Evolutionary conservation across 1,284 basidiomycete genomes (phyloP).

Genomic region (Lentinula novae-zelandiae): DNA sequence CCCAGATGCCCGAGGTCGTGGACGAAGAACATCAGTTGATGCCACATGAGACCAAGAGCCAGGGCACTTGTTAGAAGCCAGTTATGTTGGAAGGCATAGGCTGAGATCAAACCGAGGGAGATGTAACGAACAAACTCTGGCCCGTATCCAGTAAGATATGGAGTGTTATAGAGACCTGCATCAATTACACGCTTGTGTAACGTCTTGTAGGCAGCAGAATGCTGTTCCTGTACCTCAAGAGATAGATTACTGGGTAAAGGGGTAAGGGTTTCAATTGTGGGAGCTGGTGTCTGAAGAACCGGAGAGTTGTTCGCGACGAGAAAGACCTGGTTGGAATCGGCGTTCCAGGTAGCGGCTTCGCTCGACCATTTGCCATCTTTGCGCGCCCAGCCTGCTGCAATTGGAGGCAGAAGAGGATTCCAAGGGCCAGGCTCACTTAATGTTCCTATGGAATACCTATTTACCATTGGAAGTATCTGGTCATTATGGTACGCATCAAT

Average conservation of each 20-base stretch:
- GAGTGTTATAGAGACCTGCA: slow-evolving; percentile 85
- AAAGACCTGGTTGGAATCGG: slow-evolving; percentile 53
- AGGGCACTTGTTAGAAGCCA: slow-evolving; percentile 74
- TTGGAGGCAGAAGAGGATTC: slow-evolving; percentile 84
- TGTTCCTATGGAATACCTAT: slow-evolving; percentile 71
- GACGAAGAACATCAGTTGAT: slow-evolving; percentile 89
- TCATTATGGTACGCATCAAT: slow-evolving; percentile 89
- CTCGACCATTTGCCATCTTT: slow-evolving; percentile 54
- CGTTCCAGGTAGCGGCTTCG: slow-evolving; percentile 52
- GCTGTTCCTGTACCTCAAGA: slow-evolving; percentile 59
- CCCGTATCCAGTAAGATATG: slow-evolving; percentile 86
- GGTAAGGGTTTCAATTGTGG: slow-evolving; percentile 47
- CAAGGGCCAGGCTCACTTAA: slow-evolving; percentile 67
- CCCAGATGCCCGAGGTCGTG: slow-evolving; percentile 97
- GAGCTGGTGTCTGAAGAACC: slow-evolving; percentile 27
- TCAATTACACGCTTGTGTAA: slow-evolving; percentile 75
- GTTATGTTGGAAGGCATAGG: slow-evolving; percentile 56
- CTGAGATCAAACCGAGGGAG: slow-evolving; percentile 57
- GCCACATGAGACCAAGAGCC: slow-evolving; percentile 88
- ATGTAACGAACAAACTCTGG: slow-evolving; percentile 81
- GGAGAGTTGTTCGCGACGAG: slow-evolving; percentile 44
- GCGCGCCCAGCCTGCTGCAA: slow-evolving; percentile 80
- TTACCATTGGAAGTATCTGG: slow-evolving; percentile 62
- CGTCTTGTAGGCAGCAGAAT: slow-evolving; percentile 77
- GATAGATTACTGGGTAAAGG: slow-evolving; percentile 55